phyloP scores from a whole-genome alignment of 2,329 filamentous ascomycete genomes.

The Pyrenophora teres region DNA sequence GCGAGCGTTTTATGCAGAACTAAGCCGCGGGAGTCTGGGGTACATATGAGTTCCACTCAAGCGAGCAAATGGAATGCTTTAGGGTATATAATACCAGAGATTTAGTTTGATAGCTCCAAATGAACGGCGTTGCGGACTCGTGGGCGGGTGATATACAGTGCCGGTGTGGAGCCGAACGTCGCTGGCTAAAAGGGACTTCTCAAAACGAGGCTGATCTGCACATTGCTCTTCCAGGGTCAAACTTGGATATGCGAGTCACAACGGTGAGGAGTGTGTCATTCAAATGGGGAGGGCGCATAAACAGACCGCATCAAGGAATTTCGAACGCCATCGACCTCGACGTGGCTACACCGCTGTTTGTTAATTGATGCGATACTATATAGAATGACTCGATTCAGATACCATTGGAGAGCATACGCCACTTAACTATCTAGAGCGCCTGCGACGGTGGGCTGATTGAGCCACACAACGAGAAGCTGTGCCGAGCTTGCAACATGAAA shows the following conservation, averaged over 20 bases:
- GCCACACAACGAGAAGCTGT: too few species aligned
- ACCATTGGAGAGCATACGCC: too few species aligned
- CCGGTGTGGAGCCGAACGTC: slow-evolving; percentile 13
- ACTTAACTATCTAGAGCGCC: too few species aligned
- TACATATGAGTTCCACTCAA: slow-evolving; percentile 31
- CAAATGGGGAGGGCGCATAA: too few species aligned
- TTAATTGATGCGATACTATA: too few species aligned
- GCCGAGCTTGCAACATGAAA: too few species aligned
- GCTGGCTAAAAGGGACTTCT: slow-evolving; percentile 31
- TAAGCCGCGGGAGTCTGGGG: slow-evolving; percentile 38
- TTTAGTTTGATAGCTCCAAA: slow-evolving; percentile 5
- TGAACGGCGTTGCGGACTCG: slow-evolving; percentile 12
- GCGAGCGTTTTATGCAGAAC: slow-evolving; percentile 27
- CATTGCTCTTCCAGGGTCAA: slow-evolving; percentile 18
- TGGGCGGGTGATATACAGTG: slow-evolving; percentile 11
- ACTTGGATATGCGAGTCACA: slow-evolving; percentile 12
- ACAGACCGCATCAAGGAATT: too few species aligned
- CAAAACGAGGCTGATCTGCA: slow-evolving; percentile 8
- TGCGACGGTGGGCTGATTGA: too few species aligned
- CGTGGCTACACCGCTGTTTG: too few species aligned
- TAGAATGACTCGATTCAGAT: too few species aligned
- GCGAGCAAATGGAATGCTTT: slow-evolving; percentile 26
- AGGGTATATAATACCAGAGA: slow-evolving; percentile 14
- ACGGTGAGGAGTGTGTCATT: not conserved
- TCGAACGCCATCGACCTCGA: too few species aligned